These are phyloP conservation scores for Pseudonitzschia multiseries DNA, from an alignment of 108 stramenopile species.

Conservation along the genomic window DNA sequence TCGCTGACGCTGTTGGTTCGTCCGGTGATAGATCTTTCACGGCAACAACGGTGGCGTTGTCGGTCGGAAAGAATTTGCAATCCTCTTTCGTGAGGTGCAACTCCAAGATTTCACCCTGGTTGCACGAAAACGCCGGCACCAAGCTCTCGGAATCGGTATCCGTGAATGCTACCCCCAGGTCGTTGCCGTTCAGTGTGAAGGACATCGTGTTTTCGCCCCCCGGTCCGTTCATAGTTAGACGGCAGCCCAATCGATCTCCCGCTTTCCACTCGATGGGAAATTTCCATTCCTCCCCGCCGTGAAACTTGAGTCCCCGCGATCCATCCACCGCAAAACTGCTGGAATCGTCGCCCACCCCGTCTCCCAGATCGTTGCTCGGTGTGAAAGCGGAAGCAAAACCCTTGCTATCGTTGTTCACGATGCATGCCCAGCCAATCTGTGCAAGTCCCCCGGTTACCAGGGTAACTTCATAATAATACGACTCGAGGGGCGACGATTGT, in stretches of 20 bases:
- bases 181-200: slow-evolving; percentile 70
- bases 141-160: slow-evolving; percentile 5
- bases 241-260: slow-evolving; percentile 74
- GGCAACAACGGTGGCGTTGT: slow-evolving; percentile 30
- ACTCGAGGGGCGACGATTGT: background rate
- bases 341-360: slow-evolving; percentile 83
- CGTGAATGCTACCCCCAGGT: slow-evolving; percentile 63
- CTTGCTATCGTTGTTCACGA: slow-evolving; percentile 20
- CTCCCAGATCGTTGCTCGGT: slow-evolving; percentile 76
- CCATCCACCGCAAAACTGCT: slow-evolving; percentile 75
- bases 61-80: slow-evolving; percentile 44
- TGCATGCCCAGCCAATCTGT: slow-evolving; percentile 80
- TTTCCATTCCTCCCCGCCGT: slow-evolving; percentile 53
- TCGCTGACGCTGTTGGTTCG: slow-evolving; percentile 13
- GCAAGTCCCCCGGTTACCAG: slow-evolving; percentile 71
- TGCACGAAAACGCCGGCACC: slow-evolving; percentile 75
- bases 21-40: slow-evolving; percentile 37
- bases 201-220: slow-evolving; percentile 44
- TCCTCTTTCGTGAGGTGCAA: slow-evolving; percentile 44
- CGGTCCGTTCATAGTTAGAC: slow-evolving; percentile 14
- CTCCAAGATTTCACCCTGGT: slow-evolving; percentile 68
- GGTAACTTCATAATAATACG: slow-evolving; percentile 67
- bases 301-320: slow-evolving; percentile 65
- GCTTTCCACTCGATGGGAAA: slow-evolving; percentile 58
- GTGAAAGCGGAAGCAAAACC: slow-evolving; percentile 32